phyloP scores from a whole-genome alignment of 2,329 filamentous ascomycete genomes.

The Diaporthe vaccinii region DNA sequence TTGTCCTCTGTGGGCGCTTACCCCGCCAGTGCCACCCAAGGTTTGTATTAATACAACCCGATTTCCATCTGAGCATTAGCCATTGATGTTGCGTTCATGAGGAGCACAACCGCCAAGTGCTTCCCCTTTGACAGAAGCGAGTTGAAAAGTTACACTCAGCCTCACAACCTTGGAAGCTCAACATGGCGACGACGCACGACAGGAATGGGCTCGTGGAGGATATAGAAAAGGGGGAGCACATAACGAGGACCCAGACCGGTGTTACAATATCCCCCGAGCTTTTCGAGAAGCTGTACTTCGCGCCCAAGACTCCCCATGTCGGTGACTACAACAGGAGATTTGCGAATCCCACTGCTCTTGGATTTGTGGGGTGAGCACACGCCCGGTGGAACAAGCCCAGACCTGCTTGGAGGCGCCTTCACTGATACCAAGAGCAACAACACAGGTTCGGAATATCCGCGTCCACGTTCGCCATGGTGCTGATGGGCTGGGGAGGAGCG shows the following conservation, averaged over 20 bases:
- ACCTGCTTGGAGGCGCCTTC: neutral
- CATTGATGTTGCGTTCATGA: no score
- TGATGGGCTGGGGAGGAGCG: slow-evolving; percentile 56
- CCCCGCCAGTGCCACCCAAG: neutral
- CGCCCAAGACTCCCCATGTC: slow-evolving; percentile 53
- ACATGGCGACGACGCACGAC: neutral
- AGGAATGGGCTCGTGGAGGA: slow-evolving; percentile 41
- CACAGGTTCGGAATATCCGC: slow-evolving; percentile 54
- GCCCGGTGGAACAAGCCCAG: neutral
- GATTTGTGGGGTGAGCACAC: slow-evolving; percentile 52
- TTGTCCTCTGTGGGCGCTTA: neutral
- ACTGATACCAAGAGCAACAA: slow-evolving; percentile 34
- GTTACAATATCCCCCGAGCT: slow-evolving; percentile 56
- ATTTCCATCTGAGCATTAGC: neutral
- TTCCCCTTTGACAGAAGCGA: neutral
- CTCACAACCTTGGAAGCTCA: neutral
- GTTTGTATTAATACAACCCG: slow-evolving; percentile 9
- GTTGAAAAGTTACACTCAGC: neutral
- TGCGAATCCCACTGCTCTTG: slow-evolving; percentile 54
- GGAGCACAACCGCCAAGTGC: neutral
- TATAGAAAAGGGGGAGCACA: slow-evolving; percentile 51
- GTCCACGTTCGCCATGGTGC: slow-evolving; percentile 53
- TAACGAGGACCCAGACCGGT: slow-evolving; percentile 50
- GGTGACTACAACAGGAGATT: slow-evolving; percentile 54
- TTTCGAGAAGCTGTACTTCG: slow-evolving; percentile 57